These are phyloP conservation scores for Saturnispora silvae DNA, from an alignment of 805 yeast genomes.

Conservation along the genomic window DNA sequence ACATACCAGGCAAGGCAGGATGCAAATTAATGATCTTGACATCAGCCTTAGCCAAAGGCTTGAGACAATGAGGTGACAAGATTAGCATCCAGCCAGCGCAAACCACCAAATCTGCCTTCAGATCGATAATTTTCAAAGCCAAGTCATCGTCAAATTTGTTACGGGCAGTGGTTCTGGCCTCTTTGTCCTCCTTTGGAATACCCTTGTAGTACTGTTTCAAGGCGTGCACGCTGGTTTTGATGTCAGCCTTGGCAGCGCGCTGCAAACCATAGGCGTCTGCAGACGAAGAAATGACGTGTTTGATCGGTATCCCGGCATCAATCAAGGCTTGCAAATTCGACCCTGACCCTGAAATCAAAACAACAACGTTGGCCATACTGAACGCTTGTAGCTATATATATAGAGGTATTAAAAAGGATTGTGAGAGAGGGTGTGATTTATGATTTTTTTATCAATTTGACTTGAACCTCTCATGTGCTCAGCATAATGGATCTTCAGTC, in stretches of 20 bases:
- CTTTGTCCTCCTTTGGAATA: constrained; percentile 57
- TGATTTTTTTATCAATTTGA: too few species aligned
- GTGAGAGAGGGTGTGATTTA: background rate
- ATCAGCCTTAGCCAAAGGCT: constrained; percentile 42
- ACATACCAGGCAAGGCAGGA: constrained; percentile 95
- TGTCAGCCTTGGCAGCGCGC: constrained; percentile 60
- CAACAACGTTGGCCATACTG: constrained; percentile 37
- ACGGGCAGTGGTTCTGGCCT: constrained; percentile 50
- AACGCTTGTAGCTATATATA: too few species aligned
- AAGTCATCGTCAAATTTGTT: constrained; percentile 67
- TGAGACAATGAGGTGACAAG: constrained; percentile 64
- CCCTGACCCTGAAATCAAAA: constrained; percentile 89
- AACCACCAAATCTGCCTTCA: constrained; percentile 75
- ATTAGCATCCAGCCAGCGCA: constrained; percentile 99
- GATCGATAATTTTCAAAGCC: constrained; percentile 49
- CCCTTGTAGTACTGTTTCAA: constrained; percentile 66
- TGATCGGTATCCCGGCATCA: constrained; percentile 56
- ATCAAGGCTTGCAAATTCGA: constrained; percentile 93
- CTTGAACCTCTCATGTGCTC: too few species aligned
- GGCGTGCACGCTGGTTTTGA: constrained; percentile 65
- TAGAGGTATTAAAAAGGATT: background rate
- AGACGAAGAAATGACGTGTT: constrained; percentile 77
- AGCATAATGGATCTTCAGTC: too few species aligned
- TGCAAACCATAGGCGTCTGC: constrained; percentile 77
- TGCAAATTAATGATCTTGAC: constrained; percentile 86